These are phyloP conservation scores for Porodaedalea pini DNA, from an alignment of 1,284 basidiomycete species.

Conservation along the genomic window DNA sequence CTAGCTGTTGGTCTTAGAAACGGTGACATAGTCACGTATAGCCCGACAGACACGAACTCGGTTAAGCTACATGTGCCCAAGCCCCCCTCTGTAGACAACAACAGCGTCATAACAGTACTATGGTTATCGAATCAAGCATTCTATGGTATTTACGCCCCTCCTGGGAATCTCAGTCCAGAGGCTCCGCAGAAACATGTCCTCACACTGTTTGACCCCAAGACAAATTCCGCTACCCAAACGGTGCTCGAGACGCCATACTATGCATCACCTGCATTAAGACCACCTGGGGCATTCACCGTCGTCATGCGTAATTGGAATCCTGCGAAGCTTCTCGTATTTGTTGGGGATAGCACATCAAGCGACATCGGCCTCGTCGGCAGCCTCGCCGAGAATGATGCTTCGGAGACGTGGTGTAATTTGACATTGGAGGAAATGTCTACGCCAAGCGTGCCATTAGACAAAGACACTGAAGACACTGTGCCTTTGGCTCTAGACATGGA, in stretches of 20 bases:
- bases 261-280: slow-evolving; percentile 47
- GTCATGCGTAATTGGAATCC: slow-evolving; percentile 65
- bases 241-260: slow-evolving; percentile 51
- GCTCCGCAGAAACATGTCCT: slow-evolving; percentile 57
- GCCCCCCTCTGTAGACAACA: slow-evolving; percentile 49
- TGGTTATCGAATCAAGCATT: slow-evolving; percentile 79
- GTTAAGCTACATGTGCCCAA: slow-evolving; percentile 56
- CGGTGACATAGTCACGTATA: slow-evolving; percentile 72
- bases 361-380: slow-evolving; percentile 72
- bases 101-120: slow-evolving; percentile 50
- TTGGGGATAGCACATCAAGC: slow-evolving; percentile 70
- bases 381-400: slow-evolving; percentile 32
- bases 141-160: slow-evolving; percentile 61
- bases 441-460: slow-evolving; percentile 65
- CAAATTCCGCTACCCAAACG: slow-evolving; percentile 45
- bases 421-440: slow-evolving; percentile 74
- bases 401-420: slow-evolving; percentile 61
- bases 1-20: slow-evolving; percentile 70
- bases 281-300: slow-evolving; percentile 53
- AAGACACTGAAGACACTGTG: slow-evolving; percentile 68
- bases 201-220: slow-evolving; percentile 57
- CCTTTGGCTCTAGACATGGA: slow-evolving; percentile 69
- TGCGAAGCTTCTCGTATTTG: slow-evolving; percentile 57
- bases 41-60: slow-evolving; percentile 50
- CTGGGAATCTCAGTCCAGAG: slow-evolving; percentile 39